These are phyloP conservation scores for Penicillium steckii DNA, from an alignment of 495 filamentous ascomycete species.

Conservation along the genomic window DNA sequence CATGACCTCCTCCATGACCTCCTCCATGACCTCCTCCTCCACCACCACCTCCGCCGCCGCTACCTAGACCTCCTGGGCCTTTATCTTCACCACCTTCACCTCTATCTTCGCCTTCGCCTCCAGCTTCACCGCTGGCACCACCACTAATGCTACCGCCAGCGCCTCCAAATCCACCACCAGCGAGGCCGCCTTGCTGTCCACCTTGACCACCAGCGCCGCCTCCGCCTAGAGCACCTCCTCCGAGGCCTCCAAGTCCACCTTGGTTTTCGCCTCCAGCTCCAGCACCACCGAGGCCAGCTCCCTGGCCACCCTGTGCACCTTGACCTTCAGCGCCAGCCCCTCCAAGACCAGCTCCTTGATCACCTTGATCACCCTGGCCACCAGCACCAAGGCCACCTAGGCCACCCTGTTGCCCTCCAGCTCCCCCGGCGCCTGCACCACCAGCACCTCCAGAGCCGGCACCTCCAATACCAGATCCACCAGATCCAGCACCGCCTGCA, in stretches of 20 bases:
- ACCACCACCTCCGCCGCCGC: not conserved
- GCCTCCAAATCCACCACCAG: not conserved
- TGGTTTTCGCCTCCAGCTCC: not conserved
- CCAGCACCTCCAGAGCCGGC: not conserved
- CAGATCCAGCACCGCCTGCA: not conserved
- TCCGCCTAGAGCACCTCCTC: conserved; percentile 1
- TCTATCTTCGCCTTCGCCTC: not conserved
- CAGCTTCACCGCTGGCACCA: not conserved
- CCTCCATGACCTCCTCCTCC: not conserved
- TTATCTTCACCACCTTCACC: not conserved
- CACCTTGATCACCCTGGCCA: not conserved
- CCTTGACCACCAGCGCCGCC: not conserved
- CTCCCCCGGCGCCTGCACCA: not conserved
- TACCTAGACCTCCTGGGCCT: not conserved
- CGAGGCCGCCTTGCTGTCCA: not conserved
- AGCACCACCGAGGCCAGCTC: not conserved
- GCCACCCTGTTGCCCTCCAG: not conserved
- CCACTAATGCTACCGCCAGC: not conserved
- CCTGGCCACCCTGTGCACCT: not conserved
- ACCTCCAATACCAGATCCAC: not conserved
- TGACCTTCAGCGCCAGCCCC: not conserved
- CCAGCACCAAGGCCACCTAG: not conserved
- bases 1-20: not conserved
- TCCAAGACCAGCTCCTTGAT: not conserved
- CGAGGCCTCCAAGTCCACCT: conserved; percentile 2